Conservation (phyloP, 352 stramenopile genomes). For the Poterioochromonas sp. region DNA sequence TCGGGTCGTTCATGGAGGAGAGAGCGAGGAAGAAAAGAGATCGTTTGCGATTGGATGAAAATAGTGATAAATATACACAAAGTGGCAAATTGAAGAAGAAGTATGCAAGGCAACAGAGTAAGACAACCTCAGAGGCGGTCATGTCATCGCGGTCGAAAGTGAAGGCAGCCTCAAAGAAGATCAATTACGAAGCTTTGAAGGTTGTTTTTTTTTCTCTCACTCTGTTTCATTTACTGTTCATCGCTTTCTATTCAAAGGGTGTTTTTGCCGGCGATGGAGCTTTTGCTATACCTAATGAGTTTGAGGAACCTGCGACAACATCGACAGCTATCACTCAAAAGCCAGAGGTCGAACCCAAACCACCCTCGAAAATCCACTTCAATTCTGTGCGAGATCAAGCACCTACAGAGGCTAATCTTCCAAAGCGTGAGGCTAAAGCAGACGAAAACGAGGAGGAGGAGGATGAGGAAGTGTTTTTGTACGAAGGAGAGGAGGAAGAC, state of each 20-base stretch:
- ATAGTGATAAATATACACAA: constrained; percentile 1
- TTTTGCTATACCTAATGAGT: background rate
- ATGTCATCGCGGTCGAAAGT: background rate
- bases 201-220: background rate
- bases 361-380: too few relatives aligned
- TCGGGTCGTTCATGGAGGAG: constrained; percentile 17
- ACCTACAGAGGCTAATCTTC: background rate
- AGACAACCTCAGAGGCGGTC: background rate
- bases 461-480: constrained; percentile 5
- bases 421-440: background rate
- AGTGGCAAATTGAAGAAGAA: background rate
- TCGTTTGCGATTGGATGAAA: background rate
- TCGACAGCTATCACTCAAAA: background rate
- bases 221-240: background rate
- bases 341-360: background rate
- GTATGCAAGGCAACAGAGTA: too few relatives aligned
- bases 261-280: background rate
- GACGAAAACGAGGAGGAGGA: background rate
- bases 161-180: constrained; percentile 1
- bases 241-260: background rate
- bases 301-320: background rate
- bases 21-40: background rate
- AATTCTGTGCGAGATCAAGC: too few relatives aligned
- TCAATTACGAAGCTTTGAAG: constrained; percentile 23
- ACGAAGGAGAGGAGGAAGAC: background rate